These are phyloP conservation scores for Scleroderma citrinum DNA, from an alignment of 768 basidiomycete genomes.

Conservation along the genomic window DNA sequence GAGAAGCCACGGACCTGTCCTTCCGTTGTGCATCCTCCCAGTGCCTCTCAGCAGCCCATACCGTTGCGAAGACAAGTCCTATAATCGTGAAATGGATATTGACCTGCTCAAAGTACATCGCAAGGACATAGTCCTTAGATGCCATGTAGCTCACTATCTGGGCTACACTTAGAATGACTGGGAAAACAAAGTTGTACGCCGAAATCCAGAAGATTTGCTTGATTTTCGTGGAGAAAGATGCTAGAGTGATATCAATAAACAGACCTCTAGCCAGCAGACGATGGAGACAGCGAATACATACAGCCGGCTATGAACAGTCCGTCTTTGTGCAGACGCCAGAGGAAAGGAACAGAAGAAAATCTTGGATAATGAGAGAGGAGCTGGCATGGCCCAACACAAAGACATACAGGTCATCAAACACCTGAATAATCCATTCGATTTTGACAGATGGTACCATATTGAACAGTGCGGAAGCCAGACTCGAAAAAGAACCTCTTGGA, in stretches of 20 bases:
- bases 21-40: not conserved
- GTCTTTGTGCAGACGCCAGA: conserved; percentile 7
- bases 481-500: not conserved
- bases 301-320: not conserved
- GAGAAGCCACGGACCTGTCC: not conserved
- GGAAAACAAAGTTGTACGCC: conserved; percentile 25
- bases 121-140: conserved; percentile 1
- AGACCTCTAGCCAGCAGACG: not conserved
- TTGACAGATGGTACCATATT: conserved; percentile 6
- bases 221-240: conserved; percentile 7
- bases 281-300: not conserved
- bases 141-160: conserved; percentile 13
- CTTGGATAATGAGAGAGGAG: not conserved
- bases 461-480: conserved; percentile 3
- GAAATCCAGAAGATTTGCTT: conserved; percentile 23
- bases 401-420: conserved; percentile 15
- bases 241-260: conserved; percentile 3
- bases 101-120: conserved; percentile 7
- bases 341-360: conserved; percentile 15
- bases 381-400: not conserved
- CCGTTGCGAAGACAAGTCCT: conserved; percentile 25
- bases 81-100: conserved; percentile 24
- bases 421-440: conserved; percentile 17
- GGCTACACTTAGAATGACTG: conserved; percentile 19
- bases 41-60: conserved; percentile 14